Evolutionary conservation across 2,329 filamentous ascomycete species (phyloP), one percentile per base, ranked within the genome.

Genomic region (Dactylellina haptotyla): DNA sequence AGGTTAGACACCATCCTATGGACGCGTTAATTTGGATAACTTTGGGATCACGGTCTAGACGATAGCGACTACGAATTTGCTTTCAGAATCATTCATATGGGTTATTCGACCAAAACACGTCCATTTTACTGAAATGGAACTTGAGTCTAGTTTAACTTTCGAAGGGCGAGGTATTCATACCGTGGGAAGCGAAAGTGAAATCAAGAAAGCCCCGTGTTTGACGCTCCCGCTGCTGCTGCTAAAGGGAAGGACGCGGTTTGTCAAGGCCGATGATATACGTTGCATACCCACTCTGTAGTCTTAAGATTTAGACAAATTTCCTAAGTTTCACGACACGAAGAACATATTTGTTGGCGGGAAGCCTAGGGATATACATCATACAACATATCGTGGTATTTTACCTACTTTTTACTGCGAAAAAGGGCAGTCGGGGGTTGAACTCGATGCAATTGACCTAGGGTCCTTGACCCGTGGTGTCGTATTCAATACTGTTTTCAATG

Each of bases 1-100:
- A n/a, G 10, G 23, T 14, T 5, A 63, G 39, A 30, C 32, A 56
- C 28, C 41, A 18, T 30, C 51, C 64, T 12, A 63, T 30, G 1
- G 76, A 78, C 39, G 43, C 43, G 0, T 51, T 76, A 77, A 78
- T 41, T 74, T 77, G 12, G 54, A 67, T 3, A 54, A 74, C 9
- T 76, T 76, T 37, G 64, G 75, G 10, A 5, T 70, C 10, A 67
- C 71, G 12, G 63, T 77, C 4, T 39, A 43, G 23, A 63, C 76
- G 18, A 73, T 76, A 23, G 63, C 66, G 25, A 62, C 64, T 1
- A 65, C 76, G 2, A 78, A 63, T 30, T n/a, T 59, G 12, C n/a
- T 75, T 12, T 77, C 16, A 23, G 23, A 73, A 37, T 45, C 53
- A 1, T 77, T 75, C 30, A 61, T 34, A 23, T 28, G 16, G 10